Base-by-base conservation (phyloP, 176 grass and related monocot genomes). In the Musa itinerans region DNA sequence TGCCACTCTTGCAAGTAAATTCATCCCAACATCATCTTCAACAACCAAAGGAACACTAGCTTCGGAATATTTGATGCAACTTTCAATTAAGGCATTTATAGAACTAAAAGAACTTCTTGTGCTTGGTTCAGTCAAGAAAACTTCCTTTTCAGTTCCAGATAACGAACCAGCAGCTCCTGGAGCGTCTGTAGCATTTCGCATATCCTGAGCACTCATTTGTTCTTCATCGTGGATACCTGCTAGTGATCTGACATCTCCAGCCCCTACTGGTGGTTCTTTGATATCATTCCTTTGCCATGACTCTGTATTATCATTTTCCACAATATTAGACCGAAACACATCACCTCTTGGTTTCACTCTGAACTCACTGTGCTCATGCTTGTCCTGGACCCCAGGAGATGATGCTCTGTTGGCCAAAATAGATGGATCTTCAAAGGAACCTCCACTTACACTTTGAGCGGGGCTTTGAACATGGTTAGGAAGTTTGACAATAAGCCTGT, bases 1-100 rank as follows among this genome's bases (percentile, higher is more conserved):
- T 81, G 93, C 93, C 50, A 96, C 93, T 69, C 87, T 96, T 75
- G 93, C 93, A 78, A 96, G 93, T 80, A 96, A 82, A 86, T 96
- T 96, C 89, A 96, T 96, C 50, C 89, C 89, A 9, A 84, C 76
- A 77, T 92, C 93, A 59, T 96, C 89, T 71, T 87, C 89, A 77
- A 81, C 81, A 61, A 76, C 85, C 68, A 87, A 72, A 10, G 89
- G 83, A 82, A 76, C 82, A 70, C 76, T 79, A 75, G 81, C 68
- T 79, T 92, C 89, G 11, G 92, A 86, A 67, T 85, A 92, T 69
- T 89, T 92, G 26, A 86, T 77, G 54, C 80, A 87, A 74, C 85
- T 96, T 87, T 96, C 87, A 79, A 96, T 87, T 68, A 92, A 78
- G 21, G 93, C 93, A 84, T 88, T 96, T 81, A 96, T 90, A 77